phyloP scores from a whole-genome alignment of 2,329 filamentous ascomycete genomes.

The Colletotrichum caudatum region DNA sequence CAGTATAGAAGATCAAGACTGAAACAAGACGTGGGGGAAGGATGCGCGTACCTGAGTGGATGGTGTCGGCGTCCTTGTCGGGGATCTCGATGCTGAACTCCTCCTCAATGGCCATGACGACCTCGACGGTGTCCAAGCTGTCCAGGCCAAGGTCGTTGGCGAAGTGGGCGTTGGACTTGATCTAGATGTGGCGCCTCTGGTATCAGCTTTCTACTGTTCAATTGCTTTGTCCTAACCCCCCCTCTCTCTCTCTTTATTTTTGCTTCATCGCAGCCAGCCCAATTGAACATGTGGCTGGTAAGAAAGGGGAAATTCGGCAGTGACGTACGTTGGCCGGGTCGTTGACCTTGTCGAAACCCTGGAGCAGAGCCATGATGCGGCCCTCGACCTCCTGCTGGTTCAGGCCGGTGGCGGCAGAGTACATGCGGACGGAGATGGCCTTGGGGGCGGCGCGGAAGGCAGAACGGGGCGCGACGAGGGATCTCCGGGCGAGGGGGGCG shows the following conservation, averaged over 20 bases:
- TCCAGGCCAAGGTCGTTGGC: conserved; percentile 97
- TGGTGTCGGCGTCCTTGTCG: conserved; percentile 94
- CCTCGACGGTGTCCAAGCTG: conserved; percentile 98
- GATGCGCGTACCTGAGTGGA: conserved; percentile 84
- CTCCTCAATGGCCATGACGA: conserved; percentile 99
- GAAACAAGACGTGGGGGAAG: not conserved
- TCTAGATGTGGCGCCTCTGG: conserved; percentile 63
- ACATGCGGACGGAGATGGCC: conserved; percentile 79
- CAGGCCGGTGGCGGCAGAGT: conserved; percentile 85
- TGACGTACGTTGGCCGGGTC: conserved; percentile 71
- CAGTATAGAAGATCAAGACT: conserved; percentile 14
- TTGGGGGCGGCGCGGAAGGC: conserved; percentile 68
- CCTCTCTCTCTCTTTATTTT: no score
- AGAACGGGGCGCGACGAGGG: conserved; percentile 71
- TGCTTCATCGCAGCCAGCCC: not conserved
- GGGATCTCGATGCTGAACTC: conserved; percentile 94
- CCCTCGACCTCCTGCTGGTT: conserved; percentile 88
- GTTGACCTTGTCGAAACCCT: conserved; percentile 97
- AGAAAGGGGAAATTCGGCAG: not conserved
- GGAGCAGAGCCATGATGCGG: conserved; percentile 90
- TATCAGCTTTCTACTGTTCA: conserved; percentile 2
- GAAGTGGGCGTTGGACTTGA: conserved; percentile 88
- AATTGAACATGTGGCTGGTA: not conserved
- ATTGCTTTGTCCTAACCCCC: not conserved
- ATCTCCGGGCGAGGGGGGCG: conserved; percentile 58